Conservation (phyloP, 768 basidiomycete genomes). For the Lentinula guzmanii region DNA sequence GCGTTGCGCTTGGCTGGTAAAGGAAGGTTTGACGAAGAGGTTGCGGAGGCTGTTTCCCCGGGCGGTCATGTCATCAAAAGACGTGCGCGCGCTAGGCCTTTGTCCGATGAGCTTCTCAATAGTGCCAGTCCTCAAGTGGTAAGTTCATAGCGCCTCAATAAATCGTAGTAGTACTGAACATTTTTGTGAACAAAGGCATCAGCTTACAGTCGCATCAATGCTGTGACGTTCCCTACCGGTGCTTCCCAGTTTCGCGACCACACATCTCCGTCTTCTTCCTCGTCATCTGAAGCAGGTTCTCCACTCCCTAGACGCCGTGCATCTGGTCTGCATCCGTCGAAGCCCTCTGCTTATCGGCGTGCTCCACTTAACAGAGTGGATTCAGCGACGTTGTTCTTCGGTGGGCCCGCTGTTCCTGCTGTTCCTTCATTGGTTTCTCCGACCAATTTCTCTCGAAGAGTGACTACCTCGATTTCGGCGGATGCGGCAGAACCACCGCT, state of each 20-base stretch:
- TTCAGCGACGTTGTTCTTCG: constrained; percentile 66
- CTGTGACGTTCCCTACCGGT: constrained; percentile 35
- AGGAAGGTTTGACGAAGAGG: constrained; percentile 45
- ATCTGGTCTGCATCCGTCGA: constrained; percentile 26
- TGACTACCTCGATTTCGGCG: constrained; percentile 20
- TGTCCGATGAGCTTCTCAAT: constrained; percentile 61
- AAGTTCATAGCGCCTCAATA: constrained; percentile 13
- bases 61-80: constrained; percentile 74
- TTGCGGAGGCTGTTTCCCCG: constrained; percentile 66
- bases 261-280: constrained; percentile 29
- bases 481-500: constrained; percentile 7
- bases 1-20: constrained; percentile 8
- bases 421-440: constrained; percentile 12
- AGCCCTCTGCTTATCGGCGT: constrained; percentile 17
- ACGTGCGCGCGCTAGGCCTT: constrained; percentile 65
- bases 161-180: background rate
- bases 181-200: background rate
- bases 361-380: constrained; percentile 44
- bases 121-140: constrained; percentile 41
- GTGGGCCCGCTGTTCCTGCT: constrained; percentile 36
- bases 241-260: constrained; percentile 31
- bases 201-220: constrained; percentile 22
- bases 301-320: constrained; percentile 52
- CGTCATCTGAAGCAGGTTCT: constrained; percentile 46
- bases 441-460: constrained; percentile 20